Evolutionary conservation across 2,329 filamentous ascomycete genomes (phyloP), one percentile per base, ranked within the genome.

Genomic region (Sphaerulina populicola): DNA sequence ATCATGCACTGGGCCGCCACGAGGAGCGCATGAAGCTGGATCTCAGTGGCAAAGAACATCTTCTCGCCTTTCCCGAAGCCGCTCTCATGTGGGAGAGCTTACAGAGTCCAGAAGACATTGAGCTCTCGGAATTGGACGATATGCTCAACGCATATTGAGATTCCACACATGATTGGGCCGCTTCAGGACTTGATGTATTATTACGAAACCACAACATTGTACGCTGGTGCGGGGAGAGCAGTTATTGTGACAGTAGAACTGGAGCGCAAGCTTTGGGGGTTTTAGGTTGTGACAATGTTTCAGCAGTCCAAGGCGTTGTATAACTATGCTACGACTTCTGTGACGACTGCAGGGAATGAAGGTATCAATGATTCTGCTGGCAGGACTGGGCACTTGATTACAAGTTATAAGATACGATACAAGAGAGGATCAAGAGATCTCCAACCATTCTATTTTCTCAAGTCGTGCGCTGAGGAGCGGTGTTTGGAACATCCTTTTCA

Each of bases 121-220:
- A 94, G 68, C 80, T 97, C 44, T 88, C 95, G 42, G 93, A 98
- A 74, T 81, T 97, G 21, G 91, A 97, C 65, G 82, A 86, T 61
- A 79, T 96, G 67, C 80, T 96, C 63, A 83, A 86, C 65, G 83
- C 60, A 31, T 68, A 66, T 43, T 67, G 23, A 39, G 33, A 2
- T 18, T n/a, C 7, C 18, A 2, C 31, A 36, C 38, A 8, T 29
- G 6, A 15, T 21, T 10, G 18, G 30, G 12, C 30, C 15, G 14
- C n/a, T 35, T 38, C 31, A 27, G 23, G 42, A 11, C 15, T 37
- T 44, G 42, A 18, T 50, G 40, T 50, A 44, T 18, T 50, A 38
- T 27, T 43, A 43, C 36, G 37, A 23, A 27, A 41, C 6, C 27
- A 39, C 12, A 39, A 43, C 12, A 14, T 33, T 50, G 10, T 35